A percentile compares a stretch with the other conserved stretches of the same genome.
Conservation (phyloP, 1,284 basidiomycete species). For the Ganoderma leucocontextum region DNA sequence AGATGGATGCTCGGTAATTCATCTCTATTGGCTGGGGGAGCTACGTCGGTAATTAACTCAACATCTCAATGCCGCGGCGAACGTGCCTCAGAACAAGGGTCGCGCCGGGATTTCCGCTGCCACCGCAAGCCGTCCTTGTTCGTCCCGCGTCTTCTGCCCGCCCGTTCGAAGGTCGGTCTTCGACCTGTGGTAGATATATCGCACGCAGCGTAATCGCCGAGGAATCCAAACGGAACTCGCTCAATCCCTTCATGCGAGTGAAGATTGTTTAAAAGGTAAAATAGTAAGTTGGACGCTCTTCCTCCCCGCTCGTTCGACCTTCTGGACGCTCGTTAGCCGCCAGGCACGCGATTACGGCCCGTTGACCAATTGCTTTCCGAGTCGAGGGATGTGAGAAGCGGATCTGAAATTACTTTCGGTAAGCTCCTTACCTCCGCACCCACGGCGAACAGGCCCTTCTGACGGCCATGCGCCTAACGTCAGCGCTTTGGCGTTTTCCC, state of each 20-base stretch:
- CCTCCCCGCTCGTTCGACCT: neutral
- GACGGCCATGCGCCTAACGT: neutral
- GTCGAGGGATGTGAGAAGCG: slow-evolving; percentile 13
- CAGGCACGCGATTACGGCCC: slow-evolving; percentile 24
- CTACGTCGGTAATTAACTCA: slow-evolving; percentile 24
- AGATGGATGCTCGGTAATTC: neutral
- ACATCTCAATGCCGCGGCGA: slow-evolving; percentile 17
- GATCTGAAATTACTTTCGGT: slow-evolving; percentile 18
- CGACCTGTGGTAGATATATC: neutral
- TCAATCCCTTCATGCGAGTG: neutral
- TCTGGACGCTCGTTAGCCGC: neutral
- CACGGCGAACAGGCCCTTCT: slow-evolving; percentile 14
- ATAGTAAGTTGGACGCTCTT: neutral
- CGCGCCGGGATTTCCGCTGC: neutral
- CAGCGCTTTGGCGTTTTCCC: slow-evolving; percentile 1
- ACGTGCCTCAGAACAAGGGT: slow-evolving; percentile 8
- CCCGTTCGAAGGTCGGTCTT: neutral
- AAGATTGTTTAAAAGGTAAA: slow-evolving; percentile 1
- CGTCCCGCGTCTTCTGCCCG: too few relatives aligned
- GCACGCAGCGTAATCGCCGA: neutral
- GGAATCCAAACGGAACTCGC: neutral
- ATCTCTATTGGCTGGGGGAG: slow-evolving; percentile 20
- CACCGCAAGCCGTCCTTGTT: neutral
- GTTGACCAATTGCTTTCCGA: neutral
- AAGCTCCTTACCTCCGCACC: slow-evolving; percentile 32